These are phyloP conservation scores for Tremella fuciformis DNA, from an alignment of 768 basidiomycete species.

Conservation along the genomic window DNA sequence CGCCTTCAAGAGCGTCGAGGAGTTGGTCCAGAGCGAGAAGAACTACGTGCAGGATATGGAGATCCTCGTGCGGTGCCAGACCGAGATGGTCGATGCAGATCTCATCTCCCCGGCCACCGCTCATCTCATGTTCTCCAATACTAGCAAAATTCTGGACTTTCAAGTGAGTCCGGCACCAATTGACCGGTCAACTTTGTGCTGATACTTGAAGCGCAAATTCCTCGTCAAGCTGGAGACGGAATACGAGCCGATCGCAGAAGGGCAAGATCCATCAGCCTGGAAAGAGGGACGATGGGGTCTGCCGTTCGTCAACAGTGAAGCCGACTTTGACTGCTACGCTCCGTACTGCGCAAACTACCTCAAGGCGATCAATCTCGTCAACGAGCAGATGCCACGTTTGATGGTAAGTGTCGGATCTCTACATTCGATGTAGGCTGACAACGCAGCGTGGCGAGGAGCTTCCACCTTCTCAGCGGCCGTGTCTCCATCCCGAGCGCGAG, in stretches of 20 bases:
- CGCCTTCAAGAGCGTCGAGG: slow-evolving; percentile 58
- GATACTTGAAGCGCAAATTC: slow-evolving; percentile 43
- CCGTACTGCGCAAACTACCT: slow-evolving; percentile 96
- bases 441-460: slow-evolving; percentile 40
- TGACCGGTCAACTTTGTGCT: slow-evolving; percentile 23
- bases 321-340: slow-evolving; percentile 92
- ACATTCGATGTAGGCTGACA: slow-evolving; percentile 8
- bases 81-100: slow-evolving; percentile 73
- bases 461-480: slow-evolving; percentile 28
- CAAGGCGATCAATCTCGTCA: slow-evolving; percentile 77
- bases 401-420: slow-evolving; percentile 60
- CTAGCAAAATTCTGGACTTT: slow-evolving; percentile 93
- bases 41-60: slow-evolving; percentile 96
- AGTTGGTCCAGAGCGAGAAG: slow-evolving; percentile 90
- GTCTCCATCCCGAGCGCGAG: slow-evolving; percentile 57
- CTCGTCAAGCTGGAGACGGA: slow-evolving; percentile 50
- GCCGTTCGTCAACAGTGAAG: slow-evolving; percentile 65
- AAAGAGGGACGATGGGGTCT: slow-evolving; percentile 50
- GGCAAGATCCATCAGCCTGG: slow-evolving; percentile 43
- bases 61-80: slow-evolving; percentile 92
- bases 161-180: slow-evolving; percentile 55
- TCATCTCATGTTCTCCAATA: slow-evolving; percentile 88
- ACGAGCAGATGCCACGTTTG: slow-evolving; percentile 79
- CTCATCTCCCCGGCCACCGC: slow-evolving; percentile 92
- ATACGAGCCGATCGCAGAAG: slow-evolving; percentile 50